Base-by-base conservation (phyloP, 2,329 filamentous ascomycete genomes). In the Immersiporthe knoxdaviesiana region DNA sequence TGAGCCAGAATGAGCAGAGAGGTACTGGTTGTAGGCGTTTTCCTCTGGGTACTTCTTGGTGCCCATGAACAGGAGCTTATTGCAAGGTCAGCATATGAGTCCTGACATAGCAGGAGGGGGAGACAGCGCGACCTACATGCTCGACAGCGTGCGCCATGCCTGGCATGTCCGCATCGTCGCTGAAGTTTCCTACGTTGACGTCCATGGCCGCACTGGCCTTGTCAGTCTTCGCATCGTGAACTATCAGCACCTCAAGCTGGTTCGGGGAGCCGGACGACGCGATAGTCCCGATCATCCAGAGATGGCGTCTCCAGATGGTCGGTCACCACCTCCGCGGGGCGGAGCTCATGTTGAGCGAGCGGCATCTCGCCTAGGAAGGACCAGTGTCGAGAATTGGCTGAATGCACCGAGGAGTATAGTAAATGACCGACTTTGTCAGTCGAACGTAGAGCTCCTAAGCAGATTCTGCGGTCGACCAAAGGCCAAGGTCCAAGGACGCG, bases 21-120 rank as follows among this genome's bases (percentile, higher is more conserved):
- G 88, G 79, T 97, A 99, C 78, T 95, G 91, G 76, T 93, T 93
- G 84, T 99, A 99, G 73, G 92, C 95, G 79, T 99, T 98, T 81
- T 97, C 95, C 78, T 91, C 88, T 0, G 96, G 96, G 77, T 96
- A 99, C 88, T 98, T 99, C 80, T 97, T 91, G 10, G 96, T 99
- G 63, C 96, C 96, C 96, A 99, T 98, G 83, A 99, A 99, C 32
- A 99, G 84, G 73, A 97, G 83, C 85, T 90, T 72, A 10, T 68
- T 35, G 56, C 21, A 63, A 63, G 18, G 56, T 66, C 35, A 75
- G 66, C 27, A 62, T 47, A 37, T 16, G 8, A 39, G 44, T 18
- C n/a, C 59, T 12, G 37, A 61, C 14, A 52, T 18, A 8, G 41
- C 12, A 60, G n/a, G n/a, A n/a, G n/a, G n/a, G 58, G 47, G 30